Evolutionary conservation across 2,329 filamentous ascomycete species (phyloP).

Genomic region (Stachybotrys echinatus): DNA sequence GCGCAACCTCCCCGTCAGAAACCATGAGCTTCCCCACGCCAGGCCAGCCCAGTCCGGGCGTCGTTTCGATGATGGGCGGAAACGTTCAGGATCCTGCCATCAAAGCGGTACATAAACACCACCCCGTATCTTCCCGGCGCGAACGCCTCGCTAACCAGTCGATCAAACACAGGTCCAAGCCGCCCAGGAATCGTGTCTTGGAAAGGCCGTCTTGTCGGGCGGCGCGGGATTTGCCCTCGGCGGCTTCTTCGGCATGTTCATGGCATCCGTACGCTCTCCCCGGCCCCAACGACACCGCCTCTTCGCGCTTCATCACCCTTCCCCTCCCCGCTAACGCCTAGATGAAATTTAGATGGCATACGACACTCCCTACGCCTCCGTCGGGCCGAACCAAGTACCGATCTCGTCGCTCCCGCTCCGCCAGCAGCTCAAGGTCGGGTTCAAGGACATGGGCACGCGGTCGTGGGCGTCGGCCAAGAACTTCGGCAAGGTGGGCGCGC

Average conservation of each 20-base stretch:
- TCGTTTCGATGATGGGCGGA: constrained; percentile 15
- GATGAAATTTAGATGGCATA: constrained; percentile 75
- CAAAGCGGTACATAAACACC: constrained; percentile 36
- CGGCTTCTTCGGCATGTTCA: constrained; percentile 93
- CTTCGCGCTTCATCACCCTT: not conserved
- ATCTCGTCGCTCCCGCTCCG: constrained; percentile 67
- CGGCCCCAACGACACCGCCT: not conserved
- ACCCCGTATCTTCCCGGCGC: not conserved
- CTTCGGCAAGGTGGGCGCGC: constrained; percentile 87
- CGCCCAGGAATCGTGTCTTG: constrained; percentile 87
- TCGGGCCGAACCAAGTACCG: constrained; percentile 31
- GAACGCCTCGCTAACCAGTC: constrained; percentile 4
- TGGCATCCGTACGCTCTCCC: constrained; percentile 72
- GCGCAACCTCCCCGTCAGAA: not conserved
- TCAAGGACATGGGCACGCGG: constrained; percentile 89
- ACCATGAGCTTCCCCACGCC: constrained; percentile 1
- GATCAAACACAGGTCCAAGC: constrained; percentile 61
- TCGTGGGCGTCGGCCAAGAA: constrained; percentile 85
- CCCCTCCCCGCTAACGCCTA: constrained; percentile 7
- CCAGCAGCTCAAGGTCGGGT: constrained; percentile 77
- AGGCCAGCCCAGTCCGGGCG: not conserved
- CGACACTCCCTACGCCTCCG: constrained; percentile 76
- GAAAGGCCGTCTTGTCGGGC: constrained; percentile 84
- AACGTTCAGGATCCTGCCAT: constrained; percentile 45
- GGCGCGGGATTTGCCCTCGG: constrained; percentile 93